Conservation (phyloP, 2,329 filamentous ascomycete genomes). For the Hypoxylon rubiginosum region DNA sequence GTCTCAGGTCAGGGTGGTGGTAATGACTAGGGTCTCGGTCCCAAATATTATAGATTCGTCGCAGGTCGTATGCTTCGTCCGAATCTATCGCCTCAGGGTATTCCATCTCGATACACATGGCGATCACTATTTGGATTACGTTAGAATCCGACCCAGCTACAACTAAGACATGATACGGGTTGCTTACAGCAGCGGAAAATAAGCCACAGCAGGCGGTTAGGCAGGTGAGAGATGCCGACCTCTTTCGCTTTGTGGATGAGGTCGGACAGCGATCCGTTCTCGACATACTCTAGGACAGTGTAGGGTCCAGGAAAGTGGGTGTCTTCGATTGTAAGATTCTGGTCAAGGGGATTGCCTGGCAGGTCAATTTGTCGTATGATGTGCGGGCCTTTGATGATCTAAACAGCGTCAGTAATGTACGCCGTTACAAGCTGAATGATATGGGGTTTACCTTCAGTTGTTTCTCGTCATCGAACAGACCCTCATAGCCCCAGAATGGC, state of each 20-base stretch:
- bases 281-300: not conserved
- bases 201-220: not conserved
- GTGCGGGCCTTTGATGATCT: not conserved
- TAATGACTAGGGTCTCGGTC: not conserved
- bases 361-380: not conserved
- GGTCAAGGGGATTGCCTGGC: not conserved
- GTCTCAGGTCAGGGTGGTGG: not conserved
- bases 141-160: not conserved
- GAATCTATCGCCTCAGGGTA: not conserved
- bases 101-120: conserved; percentile 2
- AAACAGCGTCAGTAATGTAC: not conserved
- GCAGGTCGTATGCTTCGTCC: not conserved
- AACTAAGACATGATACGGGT: not conserved
- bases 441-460: not conserved
- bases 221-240: not conserved
- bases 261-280: not conserved
- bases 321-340: not conserved
- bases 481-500: not conserved
- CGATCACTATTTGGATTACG: not conserved
- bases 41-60: not conserved
- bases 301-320: not conserved
- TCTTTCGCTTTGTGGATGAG: not conserved
- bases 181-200: conserved; percentile 4
- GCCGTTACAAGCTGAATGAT: not conserved
- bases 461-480: not conserved